phyloP scores from a whole-genome alignment of 495 filamentous ascomycete genomes.

The Tetracladium setigerum region DNA sequence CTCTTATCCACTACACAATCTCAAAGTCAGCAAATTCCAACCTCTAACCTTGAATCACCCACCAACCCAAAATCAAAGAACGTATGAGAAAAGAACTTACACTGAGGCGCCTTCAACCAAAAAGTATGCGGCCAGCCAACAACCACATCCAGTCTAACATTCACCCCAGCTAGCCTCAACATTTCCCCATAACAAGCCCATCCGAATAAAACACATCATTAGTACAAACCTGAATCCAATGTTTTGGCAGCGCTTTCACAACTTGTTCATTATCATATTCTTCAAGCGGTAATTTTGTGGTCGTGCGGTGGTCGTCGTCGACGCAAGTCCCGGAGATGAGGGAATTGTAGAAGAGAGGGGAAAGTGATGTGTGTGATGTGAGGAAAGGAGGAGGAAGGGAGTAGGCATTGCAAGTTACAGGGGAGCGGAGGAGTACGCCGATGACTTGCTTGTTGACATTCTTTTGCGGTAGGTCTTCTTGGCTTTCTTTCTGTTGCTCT shows the following conservation, averaged over 20 bases:
- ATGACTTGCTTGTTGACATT: conserved; percentile 4
- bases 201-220: conserved; percentile 30
- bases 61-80: too few species aligned
- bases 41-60: too few species aligned
- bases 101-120: conserved; percentile 29
- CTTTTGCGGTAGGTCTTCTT: background rate
- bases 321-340: conserved; percentile 14
- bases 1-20: conserved; percentile 14
- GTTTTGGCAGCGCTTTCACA: conserved; percentile 17
- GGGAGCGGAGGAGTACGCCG: conserved; percentile 25
- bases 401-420: conserved; percentile 24
- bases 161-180: conserved; percentile 22
- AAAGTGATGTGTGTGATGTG: conserved; percentile 17
- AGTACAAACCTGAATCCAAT: conserved; percentile 27
- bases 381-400: conserved; percentile 16
- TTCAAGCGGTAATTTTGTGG: conserved; percentile 23
- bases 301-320: conserved; percentile 16
- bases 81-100: too few species aligned
- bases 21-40: too few species aligned
- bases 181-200: conserved; percentile 27
- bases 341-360: conserved; percentile 18
- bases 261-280: too few species aligned
- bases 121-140: conserved; percentile 29
- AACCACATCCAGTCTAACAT: conserved; percentile 23
- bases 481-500: background rate